Base-by-base conservation (phyloP, 768 basidiomycete species). In the Ephemerocybe angulata region DNA sequence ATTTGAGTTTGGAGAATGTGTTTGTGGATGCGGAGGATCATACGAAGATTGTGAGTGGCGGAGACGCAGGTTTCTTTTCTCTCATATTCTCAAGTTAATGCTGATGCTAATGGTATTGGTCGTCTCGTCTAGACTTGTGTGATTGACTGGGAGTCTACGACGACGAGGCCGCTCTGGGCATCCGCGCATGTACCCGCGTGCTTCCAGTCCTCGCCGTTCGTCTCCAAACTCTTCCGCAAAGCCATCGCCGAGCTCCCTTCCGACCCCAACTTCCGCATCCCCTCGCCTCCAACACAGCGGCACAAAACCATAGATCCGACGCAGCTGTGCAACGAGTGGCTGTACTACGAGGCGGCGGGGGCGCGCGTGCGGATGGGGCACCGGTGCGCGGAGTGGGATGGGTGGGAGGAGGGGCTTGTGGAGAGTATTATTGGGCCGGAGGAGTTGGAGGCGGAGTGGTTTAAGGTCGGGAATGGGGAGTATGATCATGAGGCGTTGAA, bases 121-220 rank as follows among this genome's bases (percentile, higher is more conserved):
- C n/a, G 21, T 48, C 27, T 48, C 5, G 2, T 52, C 10, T 63
- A 93, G 91, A 88, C 89, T 1, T 89, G 88, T 62, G 81, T 93
- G 55, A 93, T 93, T 38, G 91, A 93, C 62, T 92, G 89, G 90
- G 90, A 93, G 66, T 89, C 90, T 15, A 92, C 90, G n/a, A 90
- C 88, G 11, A 90, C 85, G 8, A 79, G 91, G 13, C 91, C 90
- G 3, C 77, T 93, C 19, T 93, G 90, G 90, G 86, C 87, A 19
- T 86, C 84, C 55, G 88, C 91, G 0, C 90, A 93, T 63, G 76
- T 91, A 2, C 90, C 90, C 0, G 80, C 87, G 0, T 90, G 90
- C 67, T 78, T 90, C 21, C 87, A 88, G 60, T 82, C 83, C n/a
- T 87, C 85, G 56, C 82, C 86, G 0, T 90, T 90, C 73, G 83